Evolutionary conservation across 805 yeast species (phyloP).

Genomic region (Danielia reshetovae): DNA sequence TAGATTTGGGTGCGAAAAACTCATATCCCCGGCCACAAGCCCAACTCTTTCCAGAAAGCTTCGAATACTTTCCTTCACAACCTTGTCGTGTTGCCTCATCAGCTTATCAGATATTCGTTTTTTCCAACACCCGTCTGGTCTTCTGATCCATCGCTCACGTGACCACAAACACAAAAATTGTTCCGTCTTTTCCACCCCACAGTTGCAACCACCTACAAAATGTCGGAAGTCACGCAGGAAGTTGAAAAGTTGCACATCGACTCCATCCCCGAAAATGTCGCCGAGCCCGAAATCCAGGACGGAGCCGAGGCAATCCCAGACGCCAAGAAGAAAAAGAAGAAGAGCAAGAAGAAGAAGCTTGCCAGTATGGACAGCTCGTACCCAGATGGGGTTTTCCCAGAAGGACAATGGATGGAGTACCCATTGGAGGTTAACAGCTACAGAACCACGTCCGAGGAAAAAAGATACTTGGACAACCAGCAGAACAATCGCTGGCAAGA

Average conservation of each 20-base stretch:
- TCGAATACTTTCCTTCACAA: no score
- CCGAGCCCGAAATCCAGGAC: conserved; percentile 17
- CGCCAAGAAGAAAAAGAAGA: conserved; percentile 47
- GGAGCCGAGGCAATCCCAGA: no score
- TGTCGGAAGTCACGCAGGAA: neutral
- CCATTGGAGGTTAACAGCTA: conserved; percentile 58
- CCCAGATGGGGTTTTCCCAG: conserved; percentile 74
- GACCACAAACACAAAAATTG: conserved; percentile 1
- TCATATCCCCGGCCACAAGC: no score
- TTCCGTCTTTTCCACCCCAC: neutral
- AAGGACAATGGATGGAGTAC: conserved; percentile 84
- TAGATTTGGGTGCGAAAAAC: no score
- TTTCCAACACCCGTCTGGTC: no score
- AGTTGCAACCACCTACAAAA: neutral
- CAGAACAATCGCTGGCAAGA: conserved; percentile 71
- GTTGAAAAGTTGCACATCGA: conserved; percentile 4
- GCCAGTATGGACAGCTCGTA: conserved; percentile 64
- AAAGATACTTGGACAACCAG: conserved; percentile 69
- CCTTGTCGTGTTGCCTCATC: no score
- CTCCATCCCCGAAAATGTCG: conserved; percentile 1
- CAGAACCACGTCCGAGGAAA: conserved; percentile 84
- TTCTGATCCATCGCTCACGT: no score
- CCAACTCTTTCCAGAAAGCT: no score
- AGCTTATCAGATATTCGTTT: no score
- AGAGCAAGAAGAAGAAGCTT: conserved; percentile 46